Percentiles rank a stretch among this genome's conserved stretches.
phyloP scores from a whole-genome alignment of 306 rosid species.

The Vicia villosa region DNA sequence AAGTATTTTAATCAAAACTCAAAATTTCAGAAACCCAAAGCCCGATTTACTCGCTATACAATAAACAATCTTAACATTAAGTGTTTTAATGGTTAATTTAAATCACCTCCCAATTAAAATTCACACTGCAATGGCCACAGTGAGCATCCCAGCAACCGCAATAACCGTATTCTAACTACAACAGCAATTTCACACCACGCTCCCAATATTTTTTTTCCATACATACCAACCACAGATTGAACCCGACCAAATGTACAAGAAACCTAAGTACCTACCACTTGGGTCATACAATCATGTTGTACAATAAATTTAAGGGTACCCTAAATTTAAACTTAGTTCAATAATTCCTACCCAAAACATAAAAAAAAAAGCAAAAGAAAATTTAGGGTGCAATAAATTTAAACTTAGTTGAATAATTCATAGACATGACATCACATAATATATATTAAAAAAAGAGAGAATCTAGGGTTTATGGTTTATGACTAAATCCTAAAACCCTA shows the following conservation, averaged over 20 bases:
- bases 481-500: constrained; percentile 23
- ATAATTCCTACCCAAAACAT: background rate
- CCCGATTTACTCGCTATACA: too few species aligned
- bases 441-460: background rate
- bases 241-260: background rate
- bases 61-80: too few species aligned
- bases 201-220: background rate
- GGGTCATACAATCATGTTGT: too few species aligned
- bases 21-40: too few species aligned
- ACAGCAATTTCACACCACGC: too few species aligned
- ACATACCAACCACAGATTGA: background rate
- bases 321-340: background rate
- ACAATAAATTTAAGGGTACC: too few species aligned
- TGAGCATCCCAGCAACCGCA: too few species aligned
- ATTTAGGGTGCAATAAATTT: background rate
- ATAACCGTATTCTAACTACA: too few species aligned
- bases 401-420: background rate
- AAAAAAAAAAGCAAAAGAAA: background rate
- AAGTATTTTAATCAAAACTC: too few species aligned
- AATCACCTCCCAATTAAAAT: too few species aligned
- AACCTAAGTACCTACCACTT: background rate
- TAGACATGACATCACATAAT: background rate
- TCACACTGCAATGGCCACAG: too few species aligned
- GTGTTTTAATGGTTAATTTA: too few species aligned
- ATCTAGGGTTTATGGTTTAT: background rate